These are phyloP conservation scores for Salisapilia sapeloensis DNA, from an alignment of 352 stramenopile species.

Conservation along the genomic window DNA sequence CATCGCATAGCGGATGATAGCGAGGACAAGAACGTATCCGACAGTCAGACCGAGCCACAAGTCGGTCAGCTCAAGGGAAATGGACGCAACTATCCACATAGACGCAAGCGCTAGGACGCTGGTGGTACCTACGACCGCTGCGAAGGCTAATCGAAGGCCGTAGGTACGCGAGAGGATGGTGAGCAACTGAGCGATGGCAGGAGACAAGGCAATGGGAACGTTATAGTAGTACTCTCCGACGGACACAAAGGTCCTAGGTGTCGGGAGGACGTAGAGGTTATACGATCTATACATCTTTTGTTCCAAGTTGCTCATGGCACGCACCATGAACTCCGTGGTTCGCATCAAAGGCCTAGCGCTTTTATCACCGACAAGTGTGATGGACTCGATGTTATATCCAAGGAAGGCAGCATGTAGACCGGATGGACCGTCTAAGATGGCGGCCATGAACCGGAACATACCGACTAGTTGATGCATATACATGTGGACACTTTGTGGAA, in stretches of 20 bases:
- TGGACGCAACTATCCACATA: neutral
- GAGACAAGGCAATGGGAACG: constrained; percentile 46
- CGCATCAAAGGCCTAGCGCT: constrained; percentile 15
- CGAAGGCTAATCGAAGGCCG: constrained; percentile 46
- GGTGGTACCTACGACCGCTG: constrained; percentile 2
- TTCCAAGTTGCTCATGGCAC: constrained; percentile 73
- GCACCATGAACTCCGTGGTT: constrained; percentile 44
- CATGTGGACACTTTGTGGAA: constrained; percentile 7
- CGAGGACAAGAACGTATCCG: too few relatives aligned
- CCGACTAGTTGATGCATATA: constrained; percentile 36
- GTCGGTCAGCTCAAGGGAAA: neutral
- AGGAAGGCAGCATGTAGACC: constrained; percentile 65
- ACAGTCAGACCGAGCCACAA: neutral
- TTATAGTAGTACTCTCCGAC: constrained; percentile 79
- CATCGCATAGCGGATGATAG: too few relatives aligned
- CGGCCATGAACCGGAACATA: constrained; percentile 75
- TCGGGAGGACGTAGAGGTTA: constrained; percentile 74
- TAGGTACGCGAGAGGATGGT: constrained; percentile 23
- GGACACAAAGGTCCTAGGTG: constrained; percentile 56
- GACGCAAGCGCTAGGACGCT: constrained; percentile 1
- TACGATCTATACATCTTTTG: constrained; percentile 83
- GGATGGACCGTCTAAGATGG: constrained; percentile 33
- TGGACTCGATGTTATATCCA: constrained; percentile 74
- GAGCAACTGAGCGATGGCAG: constrained; percentile 41
- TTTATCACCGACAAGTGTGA: constrained; percentile 23